Evolutionary conservation across 768 basidiomycete genomes (phyloP), one percentile per base, ranked within the genome.

Genomic region (Serendipita vermifera): DNA sequence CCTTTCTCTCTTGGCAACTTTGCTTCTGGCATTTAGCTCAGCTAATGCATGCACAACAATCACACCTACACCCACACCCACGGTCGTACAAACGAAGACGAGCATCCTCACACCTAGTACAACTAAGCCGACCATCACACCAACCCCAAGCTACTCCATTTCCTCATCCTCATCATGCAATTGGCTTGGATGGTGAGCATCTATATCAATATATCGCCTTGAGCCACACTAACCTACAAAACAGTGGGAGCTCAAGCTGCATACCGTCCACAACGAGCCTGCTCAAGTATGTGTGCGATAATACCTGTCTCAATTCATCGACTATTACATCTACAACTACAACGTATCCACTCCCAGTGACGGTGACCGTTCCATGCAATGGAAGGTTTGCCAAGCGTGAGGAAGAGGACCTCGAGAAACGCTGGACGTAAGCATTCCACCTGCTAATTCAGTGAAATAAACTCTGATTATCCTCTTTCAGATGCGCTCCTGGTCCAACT

Each of bases 361-460:
- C 46, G 5, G 46, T 29, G 22, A 51, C 46, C 22, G 22, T 51
- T 7, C 46, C 46, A 26, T 51, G 46, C 22, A 29, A 29, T 26
- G 22, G 24, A 5, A 51, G 31, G 22, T 51, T 26, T 51, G 22
- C 7, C 24, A 51, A 51, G 27, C 17, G 46, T 15, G 46, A 51
- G 6, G 46, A 51, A n/a, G 22, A 4, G 7, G 46, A 51, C 4
- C 29, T 51, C 22, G 46, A 51, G 31, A 51, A 51, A 29, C 46
- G 46, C n/a, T 15, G 15, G 22, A 51, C 46, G 46, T 51, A n/a
- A 51, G 46, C n/a, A n/a, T n/a, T n/a, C n/a, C n/a, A n/a, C n/a
- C n/a, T n/a, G n/a, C n/a, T n/a, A n/a, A n/a, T n/a, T n/a, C n/a
- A n/a, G n/a, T n/a, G n/a, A n/a, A n/a, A n/a, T n/a, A n/a, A n/a